Evolutionary conservation across 805 yeast species (phyloP).

Genomic region (Yamadazyma ubonensis): DNA sequence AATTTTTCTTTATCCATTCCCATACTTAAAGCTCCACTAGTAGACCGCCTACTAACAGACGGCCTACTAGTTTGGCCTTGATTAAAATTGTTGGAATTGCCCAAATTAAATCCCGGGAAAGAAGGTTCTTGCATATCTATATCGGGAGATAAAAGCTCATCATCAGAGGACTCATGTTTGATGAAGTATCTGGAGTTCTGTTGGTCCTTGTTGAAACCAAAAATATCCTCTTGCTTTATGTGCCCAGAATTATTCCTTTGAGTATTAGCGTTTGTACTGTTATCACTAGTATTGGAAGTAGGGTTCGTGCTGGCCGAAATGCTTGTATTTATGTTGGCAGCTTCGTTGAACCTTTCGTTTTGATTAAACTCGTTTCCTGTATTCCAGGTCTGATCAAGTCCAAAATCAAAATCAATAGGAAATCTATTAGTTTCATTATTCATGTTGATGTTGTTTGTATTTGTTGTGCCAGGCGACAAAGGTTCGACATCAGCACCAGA

Average conservation of each 20-base stretch:
- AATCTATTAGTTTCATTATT: slow-evolving; percentile 4
- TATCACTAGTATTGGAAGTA: neutral
- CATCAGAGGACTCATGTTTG: slow-evolving; percentile 11
- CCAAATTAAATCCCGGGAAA: neutral
- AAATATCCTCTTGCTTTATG: neutral
- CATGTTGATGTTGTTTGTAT: neutral
- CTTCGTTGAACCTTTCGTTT: neutral
- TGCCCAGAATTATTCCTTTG: neutral
- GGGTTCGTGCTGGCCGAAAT: slow-evolving; percentile 1
- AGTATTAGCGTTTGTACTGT: neutral
- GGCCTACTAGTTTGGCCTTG: neutral
- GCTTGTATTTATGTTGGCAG: neutral
- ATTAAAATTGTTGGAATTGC: neutral
- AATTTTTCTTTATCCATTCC: neutral
- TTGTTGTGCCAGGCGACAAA: neutral
- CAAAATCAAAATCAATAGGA: slow-evolving; percentile 15
- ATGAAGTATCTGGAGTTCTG: slow-evolving; percentile 1
- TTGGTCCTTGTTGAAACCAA: neutral
- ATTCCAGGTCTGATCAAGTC: slow-evolving; percentile 5
- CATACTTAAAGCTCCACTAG: neutral
- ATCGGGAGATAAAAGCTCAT: slow-evolving; percentile 9
- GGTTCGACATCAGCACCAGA: neutral
- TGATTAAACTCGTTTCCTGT: neutral
- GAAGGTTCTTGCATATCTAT: slow-evolving; percentile 4
- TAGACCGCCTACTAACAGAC: no score